Conservation (phyloP, 768 basidiomycete species). For the Porphyrellus cyaneotinctus region DNA sequence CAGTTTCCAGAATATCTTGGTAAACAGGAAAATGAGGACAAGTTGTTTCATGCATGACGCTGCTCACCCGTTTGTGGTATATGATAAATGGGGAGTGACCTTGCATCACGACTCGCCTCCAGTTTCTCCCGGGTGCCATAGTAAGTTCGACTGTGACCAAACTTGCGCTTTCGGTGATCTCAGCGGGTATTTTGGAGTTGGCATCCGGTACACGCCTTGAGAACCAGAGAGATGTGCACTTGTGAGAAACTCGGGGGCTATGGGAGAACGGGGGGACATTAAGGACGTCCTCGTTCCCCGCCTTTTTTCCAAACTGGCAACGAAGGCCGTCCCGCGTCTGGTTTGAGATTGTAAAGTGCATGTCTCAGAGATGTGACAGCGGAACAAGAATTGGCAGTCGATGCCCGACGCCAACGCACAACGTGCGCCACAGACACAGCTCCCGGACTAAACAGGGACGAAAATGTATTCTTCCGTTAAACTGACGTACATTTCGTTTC, state of each 20-base stretch:
- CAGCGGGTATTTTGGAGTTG: conserved; percentile 21
- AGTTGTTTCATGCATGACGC: not conserved
- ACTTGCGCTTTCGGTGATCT: conserved; percentile 1
- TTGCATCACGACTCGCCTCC: conserved; percentile 41
- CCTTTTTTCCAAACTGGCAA: conserved; percentile 12
- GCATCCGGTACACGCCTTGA: conserved; percentile 12
- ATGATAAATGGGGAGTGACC: conserved; percentile 54
- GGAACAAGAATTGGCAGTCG: not conserved
- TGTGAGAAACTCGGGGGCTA: conserved; percentile 19
- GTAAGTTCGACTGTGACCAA: conserved; percentile 20
- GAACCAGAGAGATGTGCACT: conserved; percentile 15
- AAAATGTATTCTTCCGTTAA: not conserved
- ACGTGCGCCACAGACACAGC: not conserved
- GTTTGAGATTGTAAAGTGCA: conserved; percentile 35
- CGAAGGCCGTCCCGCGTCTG: conserved; percentile 31
- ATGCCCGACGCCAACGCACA: not conserved
- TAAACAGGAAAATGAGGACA: conserved; percentile 2
- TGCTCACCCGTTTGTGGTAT: conserved; percentile 50
- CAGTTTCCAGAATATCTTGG: conserved; percentile 44
- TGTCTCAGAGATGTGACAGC: not conserved
- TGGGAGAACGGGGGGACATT: conserved; percentile 24
- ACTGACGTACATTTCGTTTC: not conserved
- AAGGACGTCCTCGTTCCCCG: conserved; percentile 5
- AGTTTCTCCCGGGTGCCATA: conserved; percentile 34
- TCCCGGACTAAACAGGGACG: not conserved